A percentile compares a stretch with the other conserved stretches of the same genome.
Conservation (phyloP, 192 early-diverging fungal genomes). For the Haplosporangium gracile region DNA sequence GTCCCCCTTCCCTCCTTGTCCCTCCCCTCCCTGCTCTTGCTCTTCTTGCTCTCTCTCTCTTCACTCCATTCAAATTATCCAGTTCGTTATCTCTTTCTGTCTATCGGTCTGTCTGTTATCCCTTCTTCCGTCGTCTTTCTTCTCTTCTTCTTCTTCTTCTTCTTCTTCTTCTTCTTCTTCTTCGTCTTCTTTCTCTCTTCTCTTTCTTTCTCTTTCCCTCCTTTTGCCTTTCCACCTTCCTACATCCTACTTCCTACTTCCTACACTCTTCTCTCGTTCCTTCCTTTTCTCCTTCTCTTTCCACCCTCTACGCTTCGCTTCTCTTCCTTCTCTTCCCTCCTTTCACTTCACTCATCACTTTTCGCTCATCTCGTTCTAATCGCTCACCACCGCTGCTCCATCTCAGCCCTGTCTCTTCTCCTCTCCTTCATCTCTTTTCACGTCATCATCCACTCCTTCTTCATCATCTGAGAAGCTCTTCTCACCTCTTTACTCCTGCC, state of each 20-base stretch:
- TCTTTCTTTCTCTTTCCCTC: slow-evolving; percentile 1
- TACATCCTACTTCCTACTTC: not conserved
- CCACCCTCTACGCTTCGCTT: not conserved
- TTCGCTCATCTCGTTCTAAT: not conserved
- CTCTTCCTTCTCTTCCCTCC: not conserved
- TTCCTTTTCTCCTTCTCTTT: not conserved
- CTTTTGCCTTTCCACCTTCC: not conserved
- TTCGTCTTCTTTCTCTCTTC: not conserved
- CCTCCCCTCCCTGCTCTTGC: not conserved
- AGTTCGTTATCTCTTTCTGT: not conserved
- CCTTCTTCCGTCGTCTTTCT: not conserved
- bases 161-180: not conserved
- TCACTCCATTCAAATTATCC: no score
- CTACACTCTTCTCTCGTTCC: slow-evolving; percentile 4
- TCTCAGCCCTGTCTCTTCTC: not conserved
- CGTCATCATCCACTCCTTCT: slow-evolving; percentile 9
- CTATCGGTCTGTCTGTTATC: no score
- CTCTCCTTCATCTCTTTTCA: not conserved
- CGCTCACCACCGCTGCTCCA: slow-evolving; percentile 2
- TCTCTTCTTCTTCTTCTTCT: not conserved
- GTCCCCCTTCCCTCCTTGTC: not conserved
- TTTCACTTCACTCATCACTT: not conserved
- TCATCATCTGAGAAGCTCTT: not conserved
- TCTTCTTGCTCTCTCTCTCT: not conserved
- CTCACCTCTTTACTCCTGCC: not conserved